A percentile compares a stretch with the other conserved stretches of the same genome.
phyloP scores from a whole-genome alignment of 371 early-diverging fungal species.

The Mucor piriformis region DNA sequence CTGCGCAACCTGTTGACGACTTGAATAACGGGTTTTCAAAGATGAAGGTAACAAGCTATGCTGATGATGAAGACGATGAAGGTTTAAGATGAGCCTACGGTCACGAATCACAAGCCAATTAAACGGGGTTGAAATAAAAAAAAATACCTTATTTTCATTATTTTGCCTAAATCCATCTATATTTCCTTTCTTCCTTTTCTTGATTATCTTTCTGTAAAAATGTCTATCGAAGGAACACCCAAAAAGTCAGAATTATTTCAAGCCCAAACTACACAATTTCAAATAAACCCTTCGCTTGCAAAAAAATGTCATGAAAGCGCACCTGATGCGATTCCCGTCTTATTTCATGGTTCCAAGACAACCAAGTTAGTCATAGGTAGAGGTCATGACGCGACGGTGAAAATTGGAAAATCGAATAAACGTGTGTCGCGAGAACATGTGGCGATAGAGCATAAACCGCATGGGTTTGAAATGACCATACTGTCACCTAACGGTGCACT shows the following conservation, averaged over 20 bases:
- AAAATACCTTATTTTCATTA: too few relatives aligned
- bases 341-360: conserved; percentile 27
- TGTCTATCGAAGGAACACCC: not conserved
- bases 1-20: conserved; percentile 8
- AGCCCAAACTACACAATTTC: conserved; percentile 26
- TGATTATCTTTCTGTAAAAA: not conserved
- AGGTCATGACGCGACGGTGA: conserved; percentile 51
- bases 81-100: conserved; percentile 16
- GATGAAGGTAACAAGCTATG: not conserved
- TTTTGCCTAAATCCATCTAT: too few relatives aligned
- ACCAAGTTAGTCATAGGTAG: conserved; percentile 44
- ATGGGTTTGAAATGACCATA: conserved; percentile 45
- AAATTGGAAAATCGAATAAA: conserved; percentile 51
- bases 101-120: too few relatives aligned
- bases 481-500: conserved; percentile 53
- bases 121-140: too few relatives aligned
- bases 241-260: conserved; percentile 13
- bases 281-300: conserved; percentile 19
- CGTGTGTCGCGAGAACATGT: conserved; percentile 54
- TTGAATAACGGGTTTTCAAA: conserved; percentile 12
- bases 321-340: conserved; percentile 19
- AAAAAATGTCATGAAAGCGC: conserved; percentile 21
- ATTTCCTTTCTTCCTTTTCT: not conserved
- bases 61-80: conserved; percentile 16
- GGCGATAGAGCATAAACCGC: conserved; percentile 42